Base-by-base conservation (phyloP, 2,329 filamentous ascomycete genomes). In the Xylaria arbuscula region DNA sequence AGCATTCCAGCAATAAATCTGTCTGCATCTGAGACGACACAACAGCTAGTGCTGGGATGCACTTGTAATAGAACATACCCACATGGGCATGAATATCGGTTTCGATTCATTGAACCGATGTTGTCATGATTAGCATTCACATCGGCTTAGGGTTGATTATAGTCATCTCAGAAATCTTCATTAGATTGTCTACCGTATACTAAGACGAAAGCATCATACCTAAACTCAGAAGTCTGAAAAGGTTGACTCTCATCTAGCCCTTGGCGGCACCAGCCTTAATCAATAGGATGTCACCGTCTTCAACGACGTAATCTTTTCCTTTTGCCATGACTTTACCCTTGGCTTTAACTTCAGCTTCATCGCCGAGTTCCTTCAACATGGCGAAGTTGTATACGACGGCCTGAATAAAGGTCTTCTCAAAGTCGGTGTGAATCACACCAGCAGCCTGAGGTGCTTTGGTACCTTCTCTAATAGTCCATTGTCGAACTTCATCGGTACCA, bases 321-420 rank as follows among this genome's bases (percentile, higher is more conserved):
- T 99, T 99, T 67, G 95, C 98, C 91, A 97, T 93, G 73, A 99
- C 82, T 86, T 99, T 99, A 77, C 96, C 96, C 82, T 95, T 95
- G 32, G 95, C 89, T 86, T 94, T 97, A 74, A 98, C 92, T 74
- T 92, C 89, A 28, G 89, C 85, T 85, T 99, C 96, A 72, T 97
- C 93, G 61, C 95, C 95, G 57, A 92, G 85, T 82, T 98, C 96
- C 83, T 91, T 93, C 62, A 99, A 84, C 1, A 87, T 83, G 32
- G 80, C 85, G 83, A 89, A 99, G 85, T 97, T 98, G 85, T 97
- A 98, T 36, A 98, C 94, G 72, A 99, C 88, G 71, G 87, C 92
- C 84, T 99, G 97, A 76, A 99, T 99, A 80, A 99, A 99, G 0
- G 97, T 99, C 90, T 99, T 99, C 83, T 99, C 96, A 74, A 99